Evolutionary conservation across 1,139 yeast genomes (phyloP).

Genomic region (Yamadazyma atlantica): DNA sequence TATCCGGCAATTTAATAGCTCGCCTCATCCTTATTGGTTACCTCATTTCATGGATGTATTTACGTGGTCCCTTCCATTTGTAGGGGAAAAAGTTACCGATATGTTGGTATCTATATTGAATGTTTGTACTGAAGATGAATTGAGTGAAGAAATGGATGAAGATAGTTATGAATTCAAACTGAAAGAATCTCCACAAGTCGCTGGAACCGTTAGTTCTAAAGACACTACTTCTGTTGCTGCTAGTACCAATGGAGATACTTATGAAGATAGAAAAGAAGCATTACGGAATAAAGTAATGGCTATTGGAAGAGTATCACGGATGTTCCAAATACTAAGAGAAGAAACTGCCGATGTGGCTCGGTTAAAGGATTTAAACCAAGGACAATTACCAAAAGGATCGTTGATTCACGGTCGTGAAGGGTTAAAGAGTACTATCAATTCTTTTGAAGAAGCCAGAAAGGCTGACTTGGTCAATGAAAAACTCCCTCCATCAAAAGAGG

Average conservation of each 20-base stretch:
- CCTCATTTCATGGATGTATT: conserved; percentile 98
- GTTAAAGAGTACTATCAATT: conserved; percentile 61
- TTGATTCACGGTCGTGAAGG: conserved; percentile 83
- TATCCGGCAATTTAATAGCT: conserved; percentile 87
- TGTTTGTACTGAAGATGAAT: conserved; percentile 93
- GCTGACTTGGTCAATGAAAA: conserved; percentile 87
- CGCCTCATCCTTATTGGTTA: conserved; percentile 96
- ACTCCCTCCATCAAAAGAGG: conserved; percentile 79
- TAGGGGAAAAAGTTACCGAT: conserved; percentile 94
- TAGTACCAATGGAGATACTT: conserved; percentile 16
- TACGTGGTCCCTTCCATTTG: conserved; percentile 97
- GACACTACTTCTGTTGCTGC: conserved; percentile 3
- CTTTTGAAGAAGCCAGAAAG: conserved; percentile 81
- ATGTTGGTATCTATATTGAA: conserved; percentile 88
- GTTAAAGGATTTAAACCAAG: conserved; percentile 68
- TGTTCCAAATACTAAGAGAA: conserved; percentile 87
- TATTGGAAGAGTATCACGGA: conserved; percentile 89
- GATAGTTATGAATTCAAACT: conserved; percentile 16
- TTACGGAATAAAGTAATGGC: conserved; percentile 89
- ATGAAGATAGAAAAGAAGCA: conserved; percentile 55
- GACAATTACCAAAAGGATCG: conserved; percentile 80
- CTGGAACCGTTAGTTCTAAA: conserved; percentile 8
- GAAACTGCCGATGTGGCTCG: conserved; percentile 88
- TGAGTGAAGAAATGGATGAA: conserved; percentile 68
- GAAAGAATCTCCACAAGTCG: conserved; percentile 15